Evolutionary conservation across 139 green algal genomes (phyloP).

Genomic region (Diplosphaera chodatii): DNA sequence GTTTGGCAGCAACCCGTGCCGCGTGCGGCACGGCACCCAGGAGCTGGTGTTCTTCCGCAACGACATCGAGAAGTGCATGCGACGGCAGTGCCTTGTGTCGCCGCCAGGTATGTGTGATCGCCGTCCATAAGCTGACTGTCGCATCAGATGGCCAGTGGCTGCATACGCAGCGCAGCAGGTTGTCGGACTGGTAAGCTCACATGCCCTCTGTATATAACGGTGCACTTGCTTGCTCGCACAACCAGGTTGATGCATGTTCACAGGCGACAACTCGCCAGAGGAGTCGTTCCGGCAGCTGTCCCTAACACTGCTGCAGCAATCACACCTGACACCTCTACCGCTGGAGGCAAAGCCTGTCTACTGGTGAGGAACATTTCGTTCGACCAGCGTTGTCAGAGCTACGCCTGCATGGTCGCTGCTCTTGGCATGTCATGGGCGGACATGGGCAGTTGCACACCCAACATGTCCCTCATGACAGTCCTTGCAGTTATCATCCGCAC

Average conservation of each 20-base stretch:
- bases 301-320: constrained; percentile 85
- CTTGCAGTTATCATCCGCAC: too few relatives aligned
- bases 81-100: constrained; percentile 49
- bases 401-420: too few relatives aligned
- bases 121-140: too few relatives aligned
- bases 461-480: too few relatives aligned
- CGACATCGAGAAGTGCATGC: constrained; percentile 60
- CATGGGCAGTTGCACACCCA: too few relatives aligned
- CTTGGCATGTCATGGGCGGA: too few relatives aligned
- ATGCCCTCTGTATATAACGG: too few relatives aligned
- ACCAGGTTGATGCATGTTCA: background rate
- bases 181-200: too few relatives aligned
- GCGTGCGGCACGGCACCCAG: constrained; percentile 45
- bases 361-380: constrained; percentile 24
- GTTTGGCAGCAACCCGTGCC: constrained; percentile 75
- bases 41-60: constrained; percentile 68
- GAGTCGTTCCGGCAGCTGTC: constrained; percentile 56
- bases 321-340: constrained; percentile 82
- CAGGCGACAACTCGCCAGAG: background rate
- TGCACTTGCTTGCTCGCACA: too few relatives aligned
- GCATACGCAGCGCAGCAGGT: too few relatives aligned
- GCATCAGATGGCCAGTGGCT: too few relatives aligned
- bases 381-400: too few relatives aligned
- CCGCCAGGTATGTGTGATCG: constrained; percentile 3
- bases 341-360: constrained; percentile 72